Conservation (phyloP, 1,139 yeast species). For the Eremothecium gossypii region DNA sequence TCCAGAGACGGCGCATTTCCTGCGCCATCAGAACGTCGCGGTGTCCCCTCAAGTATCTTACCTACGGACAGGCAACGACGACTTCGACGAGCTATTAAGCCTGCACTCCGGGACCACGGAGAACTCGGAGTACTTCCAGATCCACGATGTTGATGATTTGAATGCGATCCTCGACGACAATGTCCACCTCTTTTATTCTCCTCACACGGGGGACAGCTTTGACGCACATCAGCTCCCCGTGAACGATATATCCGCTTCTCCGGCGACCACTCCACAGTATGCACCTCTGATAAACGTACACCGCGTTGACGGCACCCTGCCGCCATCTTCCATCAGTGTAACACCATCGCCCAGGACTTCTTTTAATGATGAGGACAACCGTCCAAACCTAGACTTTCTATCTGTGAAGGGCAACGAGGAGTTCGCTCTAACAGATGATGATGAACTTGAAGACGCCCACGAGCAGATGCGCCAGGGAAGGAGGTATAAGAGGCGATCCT, state of each 20-base stretch:
- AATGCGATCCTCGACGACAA: background rate
- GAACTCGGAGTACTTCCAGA: slow-evolving; percentile 1
- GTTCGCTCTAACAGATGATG: slow-evolving; percentile 6
- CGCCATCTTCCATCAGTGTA: slow-evolving; percentile 4
- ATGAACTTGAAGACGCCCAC: slow-evolving; percentile 8
- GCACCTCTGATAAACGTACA: slow-evolving; percentile 3
- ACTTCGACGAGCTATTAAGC: slow-evolving; percentile 25
- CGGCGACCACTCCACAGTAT: slow-evolving; percentile 1
- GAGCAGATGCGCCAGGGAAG: slow-evolving; percentile 25
- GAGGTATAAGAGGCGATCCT: slow-evolving; percentile 18
- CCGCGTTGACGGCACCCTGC: background rate
- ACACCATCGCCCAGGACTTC: slow-evolving; percentile 6
- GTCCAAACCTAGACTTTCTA: slow-evolving; percentile 5
- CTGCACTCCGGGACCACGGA: slow-evolving; percentile 18
- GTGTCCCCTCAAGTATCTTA: slow-evolving; percentile 19
- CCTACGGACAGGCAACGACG: slow-evolving; percentile 20
- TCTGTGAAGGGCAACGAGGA: slow-evolving; percentile 6
- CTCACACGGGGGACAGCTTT: background rate
- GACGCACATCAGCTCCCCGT: background rate
- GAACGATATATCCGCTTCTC: background rate
- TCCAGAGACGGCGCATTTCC: background rate
- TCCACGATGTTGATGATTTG: background rate
- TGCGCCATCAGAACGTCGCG: slow-evolving; percentile 5
- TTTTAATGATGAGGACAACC: slow-evolving; percentile 4
- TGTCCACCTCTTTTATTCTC: background rate